Conservation (phyloP, 352 stramenopile species). For the Phytophthora citrophthora region DNA sequence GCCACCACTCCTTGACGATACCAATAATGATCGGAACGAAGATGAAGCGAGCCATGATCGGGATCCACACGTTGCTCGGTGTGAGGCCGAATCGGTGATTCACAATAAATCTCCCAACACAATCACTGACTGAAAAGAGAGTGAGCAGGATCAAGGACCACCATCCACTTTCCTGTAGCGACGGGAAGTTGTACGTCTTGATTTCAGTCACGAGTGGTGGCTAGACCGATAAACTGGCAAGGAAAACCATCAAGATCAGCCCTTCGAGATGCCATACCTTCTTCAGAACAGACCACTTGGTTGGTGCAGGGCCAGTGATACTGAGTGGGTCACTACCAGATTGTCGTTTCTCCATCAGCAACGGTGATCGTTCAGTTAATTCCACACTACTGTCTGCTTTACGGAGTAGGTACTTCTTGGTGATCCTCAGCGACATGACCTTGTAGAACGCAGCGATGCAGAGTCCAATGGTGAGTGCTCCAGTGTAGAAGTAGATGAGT, state of each 20-base stretch:
- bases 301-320: slow-evolving; percentile 31
- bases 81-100: slow-evolving; percentile 70
- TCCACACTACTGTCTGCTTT: slow-evolving; percentile 52
- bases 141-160: slow-evolving; percentile 86
- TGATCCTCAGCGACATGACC: slow-evolving; percentile 61
- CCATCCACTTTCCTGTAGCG: slow-evolving; percentile 72
- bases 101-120: slow-evolving; percentile 73
- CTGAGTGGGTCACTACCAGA: slow-evolving; percentile 31
- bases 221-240: slow-evolving; percentile 77
- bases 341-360: slow-evolving; percentile 39
- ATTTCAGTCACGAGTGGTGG: slow-evolving; percentile 86
- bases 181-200: slow-evolving; percentile 79
- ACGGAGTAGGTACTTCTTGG: slow-evolving; percentile 52
- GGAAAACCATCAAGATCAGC: slow-evolving; percentile 77
- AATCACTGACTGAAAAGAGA: slow-evolving; percentile 78
- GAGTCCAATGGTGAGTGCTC: slow-evolving; percentile 76
- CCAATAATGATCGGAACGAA: slow-evolving; percentile 74
- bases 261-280: slow-evolving; percentile 73
- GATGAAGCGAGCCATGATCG: slow-evolving; percentile 59
- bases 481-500: slow-evolving; percentile 87
- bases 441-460: slow-evolving; percentile 83
- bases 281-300: slow-evolving; percentile 70
- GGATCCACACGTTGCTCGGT: slow-evolving; percentile 68
- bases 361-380: slow-evolving; percentile 57
- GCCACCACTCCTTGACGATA: slow-evolving; percentile 72